Base-by-base conservation (phyloP, 768 basidiomycete genomes). In the Cystofilobasidium capitatum region DNA sequence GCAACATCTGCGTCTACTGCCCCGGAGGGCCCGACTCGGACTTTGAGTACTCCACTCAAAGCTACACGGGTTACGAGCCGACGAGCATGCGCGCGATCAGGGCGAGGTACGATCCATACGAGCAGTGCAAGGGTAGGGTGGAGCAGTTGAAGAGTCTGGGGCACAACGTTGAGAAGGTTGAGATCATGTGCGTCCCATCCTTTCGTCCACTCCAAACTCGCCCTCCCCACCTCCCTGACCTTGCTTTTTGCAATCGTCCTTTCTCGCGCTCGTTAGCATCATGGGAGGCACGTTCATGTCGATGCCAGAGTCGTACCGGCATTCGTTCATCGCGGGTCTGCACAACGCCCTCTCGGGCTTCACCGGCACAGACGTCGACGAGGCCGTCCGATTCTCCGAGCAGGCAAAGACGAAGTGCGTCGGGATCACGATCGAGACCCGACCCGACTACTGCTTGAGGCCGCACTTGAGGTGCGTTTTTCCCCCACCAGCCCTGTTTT, bases 241-340 rank as follows among this genome's bases (percentile, higher is more conserved):
- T 31, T 47, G 16, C 5, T 55, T 24, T 29, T 36, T 10, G n/a
- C n/a, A n/a, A n/a, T 31, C 40, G 20, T 13, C 29, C n/a, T 40
- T 44, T 59, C 40, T 62, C 89, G 88, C 87, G 91, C 36, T 90
- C 72, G 88, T 86, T 72, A 97, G 96, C 71, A 82, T 94, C 70
- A 97, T 97, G 96, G 96, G 96, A 29, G 96, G 96, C 54, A 99
- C 96, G 14, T 99, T 99, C 78, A 97, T 99, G 92, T 97, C 93
- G 75, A 94, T 97, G 88, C 89, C 93, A 42, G 92, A 98, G 76
- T 89, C 91, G 54, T 98, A 99, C 76, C 84, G 96, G 69, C 85
- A 84, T 69, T 86, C 88, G 71, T 99, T 99, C 71, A 83, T 98
- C 64, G 92, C 94, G 1, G 93, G 97, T 70, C 81, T 99, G 64